phyloP scores from a whole-genome alignment of 2,329 filamentous ascomycete genomes.

The Mycogone perniciosa region DNA sequence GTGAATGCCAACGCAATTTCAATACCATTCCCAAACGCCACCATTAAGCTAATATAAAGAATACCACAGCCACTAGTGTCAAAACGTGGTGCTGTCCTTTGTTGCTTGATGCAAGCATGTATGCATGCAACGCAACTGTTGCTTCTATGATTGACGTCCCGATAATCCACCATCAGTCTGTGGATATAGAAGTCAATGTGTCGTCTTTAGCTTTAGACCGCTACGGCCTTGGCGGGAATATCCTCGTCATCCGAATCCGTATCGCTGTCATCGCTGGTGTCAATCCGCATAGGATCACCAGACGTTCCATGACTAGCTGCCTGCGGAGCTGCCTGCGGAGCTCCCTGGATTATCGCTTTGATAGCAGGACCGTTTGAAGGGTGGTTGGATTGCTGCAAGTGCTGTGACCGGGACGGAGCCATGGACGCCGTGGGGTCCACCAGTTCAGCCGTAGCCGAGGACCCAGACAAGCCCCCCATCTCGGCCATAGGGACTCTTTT shows the following conservation, averaged over 20 bases:
- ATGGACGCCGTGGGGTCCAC: slow-evolving; percentile 29
- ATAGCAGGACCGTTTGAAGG: background rate
- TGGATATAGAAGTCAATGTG: background rate
- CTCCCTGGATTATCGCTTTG: background rate
- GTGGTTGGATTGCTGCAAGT: background rate
- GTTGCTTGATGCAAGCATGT: too few relatives aligned
- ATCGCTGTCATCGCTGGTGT: slow-evolving; percentile 6
- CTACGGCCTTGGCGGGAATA: slow-evolving; percentile 21
- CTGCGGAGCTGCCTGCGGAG: background rate
- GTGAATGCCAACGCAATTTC: too few relatives aligned
- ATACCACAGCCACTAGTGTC: too few relatives aligned
- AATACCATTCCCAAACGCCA: too few relatives aligned
- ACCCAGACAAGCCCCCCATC: slow-evolving; percentile 30
- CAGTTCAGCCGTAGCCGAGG: slow-evolving; percentile 30
- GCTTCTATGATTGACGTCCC: background rate
- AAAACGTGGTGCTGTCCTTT: too few relatives aligned
- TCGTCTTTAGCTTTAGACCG: background rate
- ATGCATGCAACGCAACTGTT: too few relatives aligned
- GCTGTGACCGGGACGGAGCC: slow-evolving; percentile 17
- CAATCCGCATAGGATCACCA: slow-evolving; percentile 24
- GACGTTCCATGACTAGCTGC: slow-evolving; percentile 14
- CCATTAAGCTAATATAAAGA: too few relatives aligned
- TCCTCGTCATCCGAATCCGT: slow-evolving; percentile 21
- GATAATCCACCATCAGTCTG: background rate
- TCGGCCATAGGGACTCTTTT: slow-evolving; percentile 26